These are phyloP conservation scores for Abrus precatorius DNA, from an alignment of 306 rosid genomes.

Conservation along the genomic window DNA sequence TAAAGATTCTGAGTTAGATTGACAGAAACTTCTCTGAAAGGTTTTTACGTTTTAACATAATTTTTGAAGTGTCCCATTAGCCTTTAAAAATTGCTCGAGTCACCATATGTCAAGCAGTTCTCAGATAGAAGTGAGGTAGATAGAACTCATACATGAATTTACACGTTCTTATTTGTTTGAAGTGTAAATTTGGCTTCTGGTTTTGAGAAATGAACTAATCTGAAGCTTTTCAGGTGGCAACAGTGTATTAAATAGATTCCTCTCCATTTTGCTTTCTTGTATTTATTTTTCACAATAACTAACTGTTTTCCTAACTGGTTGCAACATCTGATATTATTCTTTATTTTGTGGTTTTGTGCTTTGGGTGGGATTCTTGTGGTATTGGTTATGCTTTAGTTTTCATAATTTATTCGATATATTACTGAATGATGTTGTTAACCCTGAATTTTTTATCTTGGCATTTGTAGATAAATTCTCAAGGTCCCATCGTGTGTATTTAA, in stretches of 20 bases:
- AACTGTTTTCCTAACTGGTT: neutral
- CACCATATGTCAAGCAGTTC: neutral
- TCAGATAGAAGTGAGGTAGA: conserved; percentile 14
- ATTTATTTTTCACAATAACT: neutral
- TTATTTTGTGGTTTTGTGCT: neutral
- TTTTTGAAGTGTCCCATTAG: neutral
- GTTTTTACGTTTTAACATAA: neutral
- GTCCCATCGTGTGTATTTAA: conserved; percentile 16
- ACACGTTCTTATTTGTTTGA: conserved; percentile 30
- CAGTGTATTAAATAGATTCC: neutral
- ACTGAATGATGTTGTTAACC: neutral
- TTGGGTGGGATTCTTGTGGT: neutral
- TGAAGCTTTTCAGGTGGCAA: conserved; percentile 4
- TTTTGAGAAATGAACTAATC: conserved; percentile 8
- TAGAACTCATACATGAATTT: neutral
- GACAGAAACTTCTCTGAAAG: neutral
- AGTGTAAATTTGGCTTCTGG: neutral
- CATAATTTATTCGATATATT: neutral
- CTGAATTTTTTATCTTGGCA: conserved; percentile 4
- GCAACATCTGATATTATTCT: conserved; percentile 1
- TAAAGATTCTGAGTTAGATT: neutral
- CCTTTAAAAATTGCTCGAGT: neutral
- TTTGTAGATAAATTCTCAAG: neutral
- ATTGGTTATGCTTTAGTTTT: neutral
- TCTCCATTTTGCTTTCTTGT: neutral